Percentiles rank a stretch among this genome's conserved stretches.
These are phyloP conservation scores for Suhomyces vadensis DNA, from an alignment of 805 yeast species.

Conservation along the genomic window DNA sequence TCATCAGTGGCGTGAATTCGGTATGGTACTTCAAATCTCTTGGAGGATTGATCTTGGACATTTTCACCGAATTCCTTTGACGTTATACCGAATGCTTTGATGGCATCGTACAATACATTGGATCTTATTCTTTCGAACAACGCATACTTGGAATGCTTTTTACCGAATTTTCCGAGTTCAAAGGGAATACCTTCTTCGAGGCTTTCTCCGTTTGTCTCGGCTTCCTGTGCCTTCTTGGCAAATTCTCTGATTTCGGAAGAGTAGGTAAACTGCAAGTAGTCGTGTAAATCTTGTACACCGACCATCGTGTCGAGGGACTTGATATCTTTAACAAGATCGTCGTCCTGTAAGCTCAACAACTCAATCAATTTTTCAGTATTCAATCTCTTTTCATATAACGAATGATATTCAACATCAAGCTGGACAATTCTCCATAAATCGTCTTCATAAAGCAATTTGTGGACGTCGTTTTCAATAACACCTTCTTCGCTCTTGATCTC, in stretches of 20 bases:
- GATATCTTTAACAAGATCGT: slow-evolving; percentile 56
- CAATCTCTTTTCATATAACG: slow-evolving; percentile 71
- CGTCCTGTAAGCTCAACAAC: slow-evolving; percentile 62
- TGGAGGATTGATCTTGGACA: slow-evolving; percentile 59
- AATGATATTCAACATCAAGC: slow-evolving; percentile 85
- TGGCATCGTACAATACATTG: slow-evolving; percentile 64
- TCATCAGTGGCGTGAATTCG: slow-evolving; percentile 76
- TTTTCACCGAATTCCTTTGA: slow-evolving; percentile 83
- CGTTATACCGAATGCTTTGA: slow-evolving; percentile 72
- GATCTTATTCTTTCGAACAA: slow-evolving; percentile 66
- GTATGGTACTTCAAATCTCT: slow-evolving; percentile 43
- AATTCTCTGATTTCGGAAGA: slow-evolving; percentile 58
- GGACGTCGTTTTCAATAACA: slow-evolving; percentile 35
- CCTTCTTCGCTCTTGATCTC: slow-evolving; percentile 45
- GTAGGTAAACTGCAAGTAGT: slow-evolving; percentile 74
- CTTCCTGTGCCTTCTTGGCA: slow-evolving; percentile 16
- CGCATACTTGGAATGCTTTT: slow-evolving; percentile 60
- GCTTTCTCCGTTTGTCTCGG: slow-evolving; percentile 9
- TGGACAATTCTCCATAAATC: slow-evolving; percentile 91
- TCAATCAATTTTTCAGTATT: slow-evolving; percentile 58
- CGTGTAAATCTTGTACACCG: slow-evolving; percentile 84
- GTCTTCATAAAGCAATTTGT: slow-evolving; percentile 66
- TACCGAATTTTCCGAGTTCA: slow-evolving; percentile 22
- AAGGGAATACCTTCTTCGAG: slow-evolving; percentile 16
- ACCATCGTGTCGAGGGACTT: slow-evolving; percentile 61